Conservation (phyloP, 345 rosid genomes). For the Lepidium sativum region DNA sequence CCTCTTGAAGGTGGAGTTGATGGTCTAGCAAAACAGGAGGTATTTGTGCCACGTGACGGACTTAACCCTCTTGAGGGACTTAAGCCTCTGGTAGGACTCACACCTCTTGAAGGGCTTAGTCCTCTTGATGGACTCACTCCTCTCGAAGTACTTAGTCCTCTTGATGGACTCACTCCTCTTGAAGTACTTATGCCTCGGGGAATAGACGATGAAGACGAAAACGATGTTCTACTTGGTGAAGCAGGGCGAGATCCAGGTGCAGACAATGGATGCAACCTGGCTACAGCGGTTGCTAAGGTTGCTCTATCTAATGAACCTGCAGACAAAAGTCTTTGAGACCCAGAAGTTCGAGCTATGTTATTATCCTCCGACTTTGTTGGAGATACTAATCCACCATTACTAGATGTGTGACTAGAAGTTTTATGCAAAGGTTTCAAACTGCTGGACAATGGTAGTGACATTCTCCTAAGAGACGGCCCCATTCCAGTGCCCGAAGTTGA, state of each 20-base stretch:
- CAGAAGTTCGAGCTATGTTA: slow-evolving; percentile 28
- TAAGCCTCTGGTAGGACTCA: slow-evolving; percentile 54
- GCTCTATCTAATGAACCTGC: slow-evolving; percentile 44
- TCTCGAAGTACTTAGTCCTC: slow-evolving; percentile 41
- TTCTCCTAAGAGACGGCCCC: slow-evolving; percentile 48
- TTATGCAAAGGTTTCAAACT: slow-evolving; percentile 40
- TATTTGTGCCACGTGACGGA: slow-evolving; percentile 33
- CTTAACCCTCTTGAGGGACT: slow-evolving; percentile 61
- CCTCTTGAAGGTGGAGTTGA: slow-evolving; percentile 74
- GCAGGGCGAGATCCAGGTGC: slow-evolving; percentile 47
- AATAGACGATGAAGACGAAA: slow-evolving; percentile 34
- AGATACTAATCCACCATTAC: slow-evolving; percentile 34
- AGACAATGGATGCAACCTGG: slow-evolving; percentile 48
- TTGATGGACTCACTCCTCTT: slow-evolving; percentile 47
- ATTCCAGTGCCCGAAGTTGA: slow-evolving; percentile 34
- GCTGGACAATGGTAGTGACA: slow-evolving; percentile 37
- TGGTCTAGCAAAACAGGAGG: slow-evolving; percentile 42
- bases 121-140: slow-evolving; percentile 47
- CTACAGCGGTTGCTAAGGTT: slow-evolving; percentile 31
- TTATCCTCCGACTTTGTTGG: slow-evolving; percentile 43
- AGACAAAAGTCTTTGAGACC: slow-evolving; percentile 38
- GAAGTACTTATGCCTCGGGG: slow-evolving; percentile 38
- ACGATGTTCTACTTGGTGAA: slow-evolving; percentile 57
- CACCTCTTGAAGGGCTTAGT: slow-evolving; percentile 58
- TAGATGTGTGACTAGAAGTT: slow-evolving; percentile 46